Percentiles rank a stretch among this genome's conserved stretches.
These are phyloP conservation scores for Filobasidium uniguttulatum DNA, from an alignment of 1,284 basidiomycete species.

Conservation along the genomic window DNA sequence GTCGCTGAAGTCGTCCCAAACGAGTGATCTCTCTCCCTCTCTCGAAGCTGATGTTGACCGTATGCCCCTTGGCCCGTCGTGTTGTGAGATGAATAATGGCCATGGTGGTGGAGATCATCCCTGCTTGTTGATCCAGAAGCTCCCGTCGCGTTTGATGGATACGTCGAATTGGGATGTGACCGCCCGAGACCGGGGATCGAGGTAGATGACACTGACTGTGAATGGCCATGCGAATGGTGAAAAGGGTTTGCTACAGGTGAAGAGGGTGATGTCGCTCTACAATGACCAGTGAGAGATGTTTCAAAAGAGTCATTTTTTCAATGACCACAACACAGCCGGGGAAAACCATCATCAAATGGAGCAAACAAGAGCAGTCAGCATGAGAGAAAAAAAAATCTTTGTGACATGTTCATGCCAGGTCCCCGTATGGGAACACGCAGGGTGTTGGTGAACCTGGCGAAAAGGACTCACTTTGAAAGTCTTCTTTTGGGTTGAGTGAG, in stretches of 20 bases:
- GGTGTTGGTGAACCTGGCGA: too few relatives aligned
- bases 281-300: neutral
- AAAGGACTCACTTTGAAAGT: conserved; percentile 2
- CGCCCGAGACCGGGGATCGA: neutral
- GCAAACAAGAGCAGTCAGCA: too few relatives aligned
- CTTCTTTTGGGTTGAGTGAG: neutral
- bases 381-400: too few relatives aligned
- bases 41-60: too few relatives aligned
- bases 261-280: neutral
- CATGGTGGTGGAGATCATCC: neutral
- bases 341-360: neutral
- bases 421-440: too few relatives aligned
- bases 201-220: neutral
- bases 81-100: neutral
- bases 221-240: neutral
- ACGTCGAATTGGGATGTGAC: neutral
- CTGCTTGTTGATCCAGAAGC: too few relatives aligned
- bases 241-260: neutral
- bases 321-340: neutral
- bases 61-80: too few relatives aligned
- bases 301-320: neutral
- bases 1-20: neutral
- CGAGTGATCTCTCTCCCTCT: neutral
- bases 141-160: too few relatives aligned
- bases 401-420: too few relatives aligned